Percentiles rank a stretch among this genome's conserved stretches.
Conservation (phyloP, 495 filamentous ascomycete genomes). For the Talaromyces nanjingensis region DNA sequence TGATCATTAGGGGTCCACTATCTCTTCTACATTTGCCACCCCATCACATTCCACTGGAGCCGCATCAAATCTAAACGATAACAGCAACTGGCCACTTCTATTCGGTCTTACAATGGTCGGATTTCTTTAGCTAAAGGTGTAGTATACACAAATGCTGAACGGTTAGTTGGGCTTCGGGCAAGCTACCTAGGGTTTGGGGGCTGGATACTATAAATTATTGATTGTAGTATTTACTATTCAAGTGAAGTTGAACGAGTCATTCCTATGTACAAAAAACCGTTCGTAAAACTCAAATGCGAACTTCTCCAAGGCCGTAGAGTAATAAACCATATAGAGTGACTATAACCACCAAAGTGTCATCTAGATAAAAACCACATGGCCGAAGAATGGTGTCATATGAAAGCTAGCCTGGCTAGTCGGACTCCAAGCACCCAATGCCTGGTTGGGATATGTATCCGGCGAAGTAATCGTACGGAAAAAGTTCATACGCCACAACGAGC, state of each 20-base stretch:
- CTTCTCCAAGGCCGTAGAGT: neutral
- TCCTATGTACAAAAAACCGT: neutral
- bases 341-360: neutral
- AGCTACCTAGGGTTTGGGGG: neutral
- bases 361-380: slow-evolving; percentile 7
- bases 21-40: no score
- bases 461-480: slow-evolving; percentile 10
- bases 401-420: slow-evolving; percentile 8
- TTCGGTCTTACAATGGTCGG: neutral
- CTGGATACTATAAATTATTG: neutral
- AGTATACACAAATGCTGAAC: neutral
- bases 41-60: no score
- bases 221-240: neutral
- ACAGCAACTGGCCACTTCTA: neutral
- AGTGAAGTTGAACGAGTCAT: neutral
- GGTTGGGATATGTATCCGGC: slow-evolving; percentile 7
- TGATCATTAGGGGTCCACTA: no score
- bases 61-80: neutral
- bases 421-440: slow-evolving; percentile 8
- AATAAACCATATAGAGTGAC: neutral
- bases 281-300: neutral
- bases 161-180: neutral
- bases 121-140: neutral
- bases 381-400: slow-evolving; percentile 7
- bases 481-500: slow-evolving; percentile 9